phyloP scores from a whole-genome alignment of 768 basidiomycete species.

The Rhodotorula paludigena region DNA sequence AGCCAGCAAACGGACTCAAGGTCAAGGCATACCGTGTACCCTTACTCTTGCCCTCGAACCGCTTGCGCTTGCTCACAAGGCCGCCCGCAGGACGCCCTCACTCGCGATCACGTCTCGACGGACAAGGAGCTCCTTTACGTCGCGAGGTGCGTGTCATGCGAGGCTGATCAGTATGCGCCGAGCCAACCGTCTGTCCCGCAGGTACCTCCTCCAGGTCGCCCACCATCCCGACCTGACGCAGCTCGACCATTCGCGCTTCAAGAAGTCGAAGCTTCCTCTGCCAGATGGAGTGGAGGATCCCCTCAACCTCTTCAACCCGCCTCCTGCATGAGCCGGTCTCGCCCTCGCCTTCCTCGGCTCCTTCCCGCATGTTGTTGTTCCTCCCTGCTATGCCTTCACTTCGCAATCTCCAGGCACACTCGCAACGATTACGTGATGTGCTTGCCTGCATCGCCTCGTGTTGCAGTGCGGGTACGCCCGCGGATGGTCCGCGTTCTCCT shows the following conservation, averaged over 20 bases:
- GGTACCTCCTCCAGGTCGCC: constrained; percentile 32
- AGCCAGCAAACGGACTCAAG: constrained; percentile 75
- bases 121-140: constrained; percentile 29
- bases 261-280: constrained; percentile 20
- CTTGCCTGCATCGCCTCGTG: too few relatives aligned
- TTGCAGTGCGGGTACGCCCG: too few relatives aligned
- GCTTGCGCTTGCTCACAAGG: background rate
- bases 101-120: background rate
- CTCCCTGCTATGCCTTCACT: too few relatives aligned
- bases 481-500: too few relatives aligned
- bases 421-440: too few relatives aligned
- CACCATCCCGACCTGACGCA: constrained; percentile 12
- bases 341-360: too few relatives aligned
- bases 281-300: constrained; percentile 19
- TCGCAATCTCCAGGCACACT: too few relatives aligned
- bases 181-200: too few relatives aligned
- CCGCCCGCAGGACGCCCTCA: constrained; percentile 4
- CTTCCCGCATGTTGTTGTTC: too few relatives aligned
- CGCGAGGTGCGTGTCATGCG: too few relatives aligned
- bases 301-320: background rate
- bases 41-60: background rate
- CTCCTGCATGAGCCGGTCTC: too few relatives aligned
- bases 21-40: constrained; percentile 60
- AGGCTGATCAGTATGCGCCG: too few relatives aligned
- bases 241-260: constrained; percentile 29